phyloP scores from a whole-genome alignment of 805 yeast species.

The Maudiozyma serrabonitensis region DNA sequence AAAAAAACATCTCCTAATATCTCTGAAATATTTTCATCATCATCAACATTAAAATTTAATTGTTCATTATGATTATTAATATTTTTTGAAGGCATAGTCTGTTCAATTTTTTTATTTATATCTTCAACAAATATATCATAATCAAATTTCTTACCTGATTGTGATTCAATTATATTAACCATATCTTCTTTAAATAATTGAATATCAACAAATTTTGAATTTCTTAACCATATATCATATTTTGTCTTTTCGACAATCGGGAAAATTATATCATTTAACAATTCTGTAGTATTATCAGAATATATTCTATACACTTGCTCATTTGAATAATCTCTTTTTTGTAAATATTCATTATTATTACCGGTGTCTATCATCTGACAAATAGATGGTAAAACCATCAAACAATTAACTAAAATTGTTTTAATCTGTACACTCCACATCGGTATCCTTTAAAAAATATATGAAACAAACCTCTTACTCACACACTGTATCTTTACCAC shows the following conservation, averaged over 20 bases:
- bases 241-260: conserved; percentile 8
- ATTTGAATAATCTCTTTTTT: conserved; percentile 10
- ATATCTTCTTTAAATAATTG: conserved; percentile 16
- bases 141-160: conserved; percentile 14
- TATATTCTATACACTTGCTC: conserved; percentile 20
- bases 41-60: neutral
- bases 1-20: conserved; percentile 46
- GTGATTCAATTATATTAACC: conserved; percentile 3
- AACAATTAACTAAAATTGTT: too few relatives aligned
- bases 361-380: neutral
- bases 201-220: conserved; percentile 39
- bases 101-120: conserved; percentile 45
- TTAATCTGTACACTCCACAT: too few relatives aligned
- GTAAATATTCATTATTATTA: neutral
- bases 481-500: too few relatives aligned
- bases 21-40: neutral
- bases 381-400: neutral
- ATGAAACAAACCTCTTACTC: too few relatives aligned
- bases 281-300: conserved; percentile 2
- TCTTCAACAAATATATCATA: conserved; percentile 40
- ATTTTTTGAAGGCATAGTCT: conserved; percentile 38
- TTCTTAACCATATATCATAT: conserved; percentile 43
- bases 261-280: conserved; percentile 7
- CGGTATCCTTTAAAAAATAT: too few relatives aligned
- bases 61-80: conserved; percentile 2